phyloP scores from a whole-genome alignment of 306 rosid species.

The Albizia julibrissin region DNA sequence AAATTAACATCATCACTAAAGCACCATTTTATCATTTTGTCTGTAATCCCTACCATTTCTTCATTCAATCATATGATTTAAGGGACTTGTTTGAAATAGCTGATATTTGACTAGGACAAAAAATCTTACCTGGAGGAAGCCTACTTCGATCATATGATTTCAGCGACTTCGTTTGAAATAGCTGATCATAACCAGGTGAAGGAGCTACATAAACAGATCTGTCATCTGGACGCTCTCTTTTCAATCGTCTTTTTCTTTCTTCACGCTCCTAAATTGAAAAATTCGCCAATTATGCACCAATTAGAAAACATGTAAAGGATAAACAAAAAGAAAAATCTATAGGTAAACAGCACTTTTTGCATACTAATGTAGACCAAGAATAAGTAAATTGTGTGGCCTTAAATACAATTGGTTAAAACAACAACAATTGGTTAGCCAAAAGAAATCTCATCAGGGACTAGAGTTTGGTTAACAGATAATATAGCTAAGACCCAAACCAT shows the following conservation, averaged over 20 bases:
- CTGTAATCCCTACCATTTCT: background rate
- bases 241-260: constrained; percentile 80
- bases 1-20: background rate
- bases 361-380: constrained; percentile 12
- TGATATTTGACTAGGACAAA: constrained; percentile 30
- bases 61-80: background rate
- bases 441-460: background rate
- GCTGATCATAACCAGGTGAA: constrained; percentile 62
- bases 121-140: constrained; percentile 88
- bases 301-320: background rate
- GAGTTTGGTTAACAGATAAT: constrained; percentile 8
- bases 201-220: constrained; percentile 63
- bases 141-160: constrained; percentile 70
- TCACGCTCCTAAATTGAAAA: constrained; percentile 83
- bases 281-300: constrained; percentile 32
- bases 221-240: constrained; percentile 89
- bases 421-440: constrained; percentile 8
- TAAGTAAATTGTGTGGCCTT: background rate
- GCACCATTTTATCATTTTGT: background rate
- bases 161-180: constrained; percentile 51
- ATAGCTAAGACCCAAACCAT: constrained; percentile 14
- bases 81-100: background rate
- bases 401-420: constrained; percentile 2
- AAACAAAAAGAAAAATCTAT: background rate
- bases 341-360: background rate